phyloP scores from a whole-genome alignment of 495 filamentous ascomycete species.

The Astrothelium subdiscretum region DNA sequence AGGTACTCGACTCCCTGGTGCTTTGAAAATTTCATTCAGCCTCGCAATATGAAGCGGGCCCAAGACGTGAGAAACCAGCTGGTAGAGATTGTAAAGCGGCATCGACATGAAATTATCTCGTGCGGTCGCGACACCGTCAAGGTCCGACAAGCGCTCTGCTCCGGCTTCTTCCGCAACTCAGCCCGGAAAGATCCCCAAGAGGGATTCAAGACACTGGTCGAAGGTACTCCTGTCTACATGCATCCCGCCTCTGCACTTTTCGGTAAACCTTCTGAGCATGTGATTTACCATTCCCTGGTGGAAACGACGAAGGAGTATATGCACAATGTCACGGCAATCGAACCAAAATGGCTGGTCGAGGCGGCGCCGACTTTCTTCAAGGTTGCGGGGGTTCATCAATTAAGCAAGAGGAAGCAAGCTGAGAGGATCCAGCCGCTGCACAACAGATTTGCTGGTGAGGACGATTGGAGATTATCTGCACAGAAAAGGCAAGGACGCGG shows the following conservation, averaged over 20 bases:
- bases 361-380: slow-evolving; percentile 98
- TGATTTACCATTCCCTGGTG: slow-evolving; percentile 81
- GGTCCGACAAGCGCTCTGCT: slow-evolving; percentile 84
- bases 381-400: slow-evolving; percentile 70
- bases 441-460: slow-evolving; percentile 79
- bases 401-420: slow-evolving; percentile 86
- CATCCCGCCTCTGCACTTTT: slow-evolving; percentile 86
- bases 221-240: slow-evolving; percentile 89
- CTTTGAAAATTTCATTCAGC: slow-evolving; percentile 96
- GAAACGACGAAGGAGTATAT: slow-evolving; percentile 97
- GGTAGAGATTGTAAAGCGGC: slow-evolving; percentile 82
- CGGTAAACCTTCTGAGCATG: slow-evolving; percentile 90
- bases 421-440: slow-evolving; percentile 92
- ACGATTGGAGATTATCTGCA: slow-evolving; percentile 87
- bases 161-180: slow-evolving; percentile 90
- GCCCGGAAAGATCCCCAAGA: slow-evolving; percentile 92
- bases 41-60: slow-evolving; percentile 70
- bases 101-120: slow-evolving; percentile 66
- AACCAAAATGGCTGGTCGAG: slow-evolving; percentile 86
- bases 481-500: slow-evolving; percentile 79
- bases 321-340: slow-evolving; percentile 82
- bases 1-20: slow-evolving; percentile 84
- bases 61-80: slow-evolving; percentile 90
- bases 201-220: slow-evolving; percentile 92
- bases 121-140: slow-evolving; percentile 80